These are phyloP conservation scores for Chaetomium sp. DNA, from an alignment of 2,329 filamentous ascomycete species.

Conservation along the genomic window DNA sequence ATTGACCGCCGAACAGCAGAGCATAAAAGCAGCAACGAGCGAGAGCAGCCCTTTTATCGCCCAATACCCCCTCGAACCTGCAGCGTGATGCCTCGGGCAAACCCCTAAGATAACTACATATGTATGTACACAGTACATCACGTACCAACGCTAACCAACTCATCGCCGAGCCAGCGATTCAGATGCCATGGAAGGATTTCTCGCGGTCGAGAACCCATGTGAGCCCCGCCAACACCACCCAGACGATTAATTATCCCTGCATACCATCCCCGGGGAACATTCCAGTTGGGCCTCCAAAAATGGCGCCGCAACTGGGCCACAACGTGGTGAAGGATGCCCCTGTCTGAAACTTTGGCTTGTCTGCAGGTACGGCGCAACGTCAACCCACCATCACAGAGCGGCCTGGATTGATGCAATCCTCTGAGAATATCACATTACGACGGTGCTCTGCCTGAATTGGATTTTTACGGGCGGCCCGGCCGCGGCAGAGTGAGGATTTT, in stretches of 20 bases:
- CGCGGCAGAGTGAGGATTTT: background rate
- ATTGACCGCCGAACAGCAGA: background rate
- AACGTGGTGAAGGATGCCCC: constrained; percentile 20
- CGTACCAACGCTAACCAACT: constrained; percentile 13
- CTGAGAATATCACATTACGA: constrained; percentile 19
- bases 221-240: constrained; percentile 26
- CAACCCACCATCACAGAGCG: constrained; percentile 24
- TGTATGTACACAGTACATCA: too few species aligned
- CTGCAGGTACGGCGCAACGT: constrained; percentile 33
- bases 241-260: constrained; percentile 29
- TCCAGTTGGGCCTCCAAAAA: constrained; percentile 34
- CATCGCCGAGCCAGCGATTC: constrained; percentile 27
- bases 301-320: constrained; percentile 19
- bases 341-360: constrained; percentile 18
- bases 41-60: background rate
- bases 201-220: constrained; percentile 20
- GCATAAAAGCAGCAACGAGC: background rate
- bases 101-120: background rate
- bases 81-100: background rate
- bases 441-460: constrained; percentile 23
- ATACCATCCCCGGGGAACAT: constrained; percentile 31
- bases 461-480: background rate
- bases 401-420: constrained; percentile 8
- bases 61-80: background rate
- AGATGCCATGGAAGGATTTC: constrained; percentile 23